Base-by-base conservation (phyloP, 768 basidiomycete genomes). In the Gloeostereum incarnatum region DNA sequence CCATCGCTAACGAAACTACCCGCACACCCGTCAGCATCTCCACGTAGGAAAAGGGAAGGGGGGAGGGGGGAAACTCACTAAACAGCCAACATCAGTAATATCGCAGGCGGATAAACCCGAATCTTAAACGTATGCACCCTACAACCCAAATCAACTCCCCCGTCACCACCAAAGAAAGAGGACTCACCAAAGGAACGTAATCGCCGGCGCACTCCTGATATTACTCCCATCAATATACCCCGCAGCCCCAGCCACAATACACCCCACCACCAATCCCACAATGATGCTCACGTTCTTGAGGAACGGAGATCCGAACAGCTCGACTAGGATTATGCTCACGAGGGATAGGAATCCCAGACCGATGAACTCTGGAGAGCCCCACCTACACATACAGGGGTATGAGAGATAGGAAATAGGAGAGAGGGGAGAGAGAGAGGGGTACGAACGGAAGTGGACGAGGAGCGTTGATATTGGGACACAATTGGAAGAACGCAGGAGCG, bases 321-420 rank as follows among this genome's bases (percentile, higher is more conserved):
- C 87, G 1, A 81, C 81, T 19, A 90, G 53, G 48, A 90, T 71
- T 48, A 89, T 89, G 7, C 73, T 66, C 34, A 77, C 49, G 58
- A 90, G 91, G 0, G 80, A 81, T 20, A 91, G 65, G 68, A 93
- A 91, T 0, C 89, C 89, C 18, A 93, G 72, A 3, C 89, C 88
- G 33, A 90, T 81, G 60, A 86, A 87, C 51, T 88, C 71, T 0
- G 88, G 79, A 0, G 80, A 80, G 6, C 84, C 88, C 83, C 84
- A 91, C 4, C 75, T 77, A 25, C 21, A 43, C 11, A 21, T 16
- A 21, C 11, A 20, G 18, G 22, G 5, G 6, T 13, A 13, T 3
- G 13, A 32, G 20, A 32, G 33, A 0, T 29, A 8, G 11, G 17
- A 20, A 33, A 1, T 14, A 34, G 21, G 21, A 19, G 27, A 13